These are phyloP conservation scores for Camellia japonica DNA, from an alignment of 148 eudicot genomes.

Conservation along the genomic window DNA sequence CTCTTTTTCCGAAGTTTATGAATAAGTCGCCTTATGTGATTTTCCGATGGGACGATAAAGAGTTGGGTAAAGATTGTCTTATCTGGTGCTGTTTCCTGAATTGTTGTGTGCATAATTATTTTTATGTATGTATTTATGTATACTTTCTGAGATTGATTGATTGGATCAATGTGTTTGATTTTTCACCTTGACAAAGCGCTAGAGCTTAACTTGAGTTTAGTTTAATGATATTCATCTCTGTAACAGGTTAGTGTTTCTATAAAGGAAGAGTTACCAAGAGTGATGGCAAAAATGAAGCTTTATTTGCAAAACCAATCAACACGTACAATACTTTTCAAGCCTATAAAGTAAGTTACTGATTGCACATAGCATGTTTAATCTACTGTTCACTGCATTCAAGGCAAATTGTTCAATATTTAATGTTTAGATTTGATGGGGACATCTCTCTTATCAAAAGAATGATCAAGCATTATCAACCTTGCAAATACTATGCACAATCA, in stretches of 20 bases:
- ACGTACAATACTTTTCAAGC: constrained; percentile 91
- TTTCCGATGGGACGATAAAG: too few relatives aligned
- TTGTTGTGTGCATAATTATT: neutral
- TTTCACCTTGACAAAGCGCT: neutral
- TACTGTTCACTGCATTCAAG: neutral
- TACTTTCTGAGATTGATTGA: neutral
- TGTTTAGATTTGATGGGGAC: neutral
- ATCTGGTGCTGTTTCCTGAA: neutral
- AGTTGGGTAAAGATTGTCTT: neutral
- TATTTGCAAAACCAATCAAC: constrained; percentile 90
- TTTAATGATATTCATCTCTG: constrained; percentile 2
- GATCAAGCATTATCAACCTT: neutral
- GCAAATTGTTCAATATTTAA: neutral
- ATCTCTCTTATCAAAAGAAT: neutral
- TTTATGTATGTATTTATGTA: neutral
- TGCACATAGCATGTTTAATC: neutral
- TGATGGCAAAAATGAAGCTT: constrained; percentile 85
- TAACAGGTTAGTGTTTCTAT: constrained; percentile 69
- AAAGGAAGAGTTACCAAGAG: constrained; percentile 74
- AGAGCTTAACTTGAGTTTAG: neutral
- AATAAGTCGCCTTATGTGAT: too few relatives aligned
- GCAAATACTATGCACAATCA: neutral
- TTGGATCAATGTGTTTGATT: neutral
- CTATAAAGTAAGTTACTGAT: constrained; percentile 67
- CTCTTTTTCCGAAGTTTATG: neutral